Conservation (phyloP, 176 grass and related monocot genomes). For the Hyparrhenia diplandra region DNA sequence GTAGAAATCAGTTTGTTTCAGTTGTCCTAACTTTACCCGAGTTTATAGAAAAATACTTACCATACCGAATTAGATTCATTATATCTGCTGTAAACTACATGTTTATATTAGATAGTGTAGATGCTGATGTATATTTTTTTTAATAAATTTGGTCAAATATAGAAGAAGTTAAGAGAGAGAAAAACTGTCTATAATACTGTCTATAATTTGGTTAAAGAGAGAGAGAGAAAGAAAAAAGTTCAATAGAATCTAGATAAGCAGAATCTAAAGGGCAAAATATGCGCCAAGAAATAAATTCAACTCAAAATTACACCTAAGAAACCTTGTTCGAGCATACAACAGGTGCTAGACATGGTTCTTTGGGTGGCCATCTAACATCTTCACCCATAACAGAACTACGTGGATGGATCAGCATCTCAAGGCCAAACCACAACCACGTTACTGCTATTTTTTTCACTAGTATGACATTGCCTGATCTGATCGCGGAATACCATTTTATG, state of each 20-base stretch:
- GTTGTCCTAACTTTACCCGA: background rate
- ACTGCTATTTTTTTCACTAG: background rate
- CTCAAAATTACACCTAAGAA: background rate
- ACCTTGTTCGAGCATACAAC: background rate
- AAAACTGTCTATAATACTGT: too few relatives aligned
- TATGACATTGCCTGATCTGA: background rate
- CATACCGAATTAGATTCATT: background rate
- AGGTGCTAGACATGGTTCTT: background rate
- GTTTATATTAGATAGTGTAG: too few relatives aligned
- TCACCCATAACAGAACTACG: background rate
- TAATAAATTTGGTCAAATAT: too few relatives aligned
- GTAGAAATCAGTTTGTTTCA: background rate
- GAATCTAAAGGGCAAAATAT: background rate
- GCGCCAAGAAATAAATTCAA: too few relatives aligned
- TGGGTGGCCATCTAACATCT: background rate
- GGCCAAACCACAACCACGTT: background rate
- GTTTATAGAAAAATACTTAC: background rate
- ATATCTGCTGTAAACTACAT: background rate
- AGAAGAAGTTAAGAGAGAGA: too few relatives aligned
- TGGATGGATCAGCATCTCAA: background rate
- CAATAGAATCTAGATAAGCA: too few relatives aligned
- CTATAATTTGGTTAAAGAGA: too few relatives aligned
- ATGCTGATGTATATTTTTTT: too few relatives aligned
- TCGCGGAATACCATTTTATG: constrained; percentile 2
- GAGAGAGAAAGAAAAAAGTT: too few relatives aligned